A percentile compares a stretch with the other conserved stretches of the same genome.
Conservation (phyloP, 176 grass and related monocot species). For the Lolium rigidum region DNA sequence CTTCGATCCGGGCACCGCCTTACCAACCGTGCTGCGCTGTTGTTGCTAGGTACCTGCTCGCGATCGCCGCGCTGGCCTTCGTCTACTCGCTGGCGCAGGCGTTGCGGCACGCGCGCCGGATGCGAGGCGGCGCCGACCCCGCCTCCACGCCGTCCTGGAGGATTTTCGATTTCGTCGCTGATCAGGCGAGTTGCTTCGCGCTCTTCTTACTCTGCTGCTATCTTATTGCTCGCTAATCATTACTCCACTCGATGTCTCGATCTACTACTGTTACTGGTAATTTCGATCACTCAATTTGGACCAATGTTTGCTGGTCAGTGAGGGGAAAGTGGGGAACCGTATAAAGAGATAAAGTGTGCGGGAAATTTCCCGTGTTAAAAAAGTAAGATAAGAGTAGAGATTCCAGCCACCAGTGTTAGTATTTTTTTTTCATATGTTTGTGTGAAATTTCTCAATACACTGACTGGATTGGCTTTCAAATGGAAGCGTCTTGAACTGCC, state of each 20-base stretch:
- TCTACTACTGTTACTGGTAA: background rate
- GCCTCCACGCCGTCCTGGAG: constrained; percentile 19
- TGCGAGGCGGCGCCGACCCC: constrained; percentile 49
- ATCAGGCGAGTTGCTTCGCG: constrained; percentile 68
- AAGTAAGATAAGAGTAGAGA: constrained; percentile 32
- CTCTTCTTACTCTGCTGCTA: background rate
- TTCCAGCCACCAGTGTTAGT: constrained; percentile 16
- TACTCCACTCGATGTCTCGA: no score
- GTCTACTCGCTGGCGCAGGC: constrained; percentile 71
- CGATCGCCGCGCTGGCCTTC: constrained; percentile 60
- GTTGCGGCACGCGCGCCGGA: constrained; percentile 49
- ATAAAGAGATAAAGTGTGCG: background rate
- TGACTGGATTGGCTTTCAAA: background rate
- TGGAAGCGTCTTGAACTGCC: constrained; percentile 31
- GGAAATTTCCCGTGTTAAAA: constrained; percentile 30
- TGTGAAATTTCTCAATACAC: constrained; percentile 12
- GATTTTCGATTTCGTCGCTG: constrained; percentile 70
- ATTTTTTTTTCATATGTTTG: background rate
- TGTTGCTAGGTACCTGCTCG: constrained; percentile 67
- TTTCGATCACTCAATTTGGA: constrained; percentile 36
- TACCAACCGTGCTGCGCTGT: background rate
- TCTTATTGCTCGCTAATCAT: background rate
- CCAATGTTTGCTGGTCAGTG: background rate
- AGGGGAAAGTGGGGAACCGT: background rate
- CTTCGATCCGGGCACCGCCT: constrained; percentile 14